Evolutionary conservation across 495 filamentous ascomycete species (phyloP), one percentile per base, ranked within the genome.

Genomic region (Hypomontagnella submonticulosa): DNA sequence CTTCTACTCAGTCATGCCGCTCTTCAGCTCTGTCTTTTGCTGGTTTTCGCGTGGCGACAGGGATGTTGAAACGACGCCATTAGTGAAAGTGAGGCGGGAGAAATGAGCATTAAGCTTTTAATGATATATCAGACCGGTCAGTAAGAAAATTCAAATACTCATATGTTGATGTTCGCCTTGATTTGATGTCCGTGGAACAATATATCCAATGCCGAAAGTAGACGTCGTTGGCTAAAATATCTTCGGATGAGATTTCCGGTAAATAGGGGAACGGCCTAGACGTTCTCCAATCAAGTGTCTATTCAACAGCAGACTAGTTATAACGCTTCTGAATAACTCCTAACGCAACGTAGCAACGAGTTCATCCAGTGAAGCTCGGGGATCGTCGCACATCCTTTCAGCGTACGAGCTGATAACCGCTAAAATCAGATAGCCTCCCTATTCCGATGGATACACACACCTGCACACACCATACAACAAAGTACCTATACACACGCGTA

Each of bases 1-100:
- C 54, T 46, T 53, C 33, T 51, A 51, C 40, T 64, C 32, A 19
- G n/a, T n/a, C 3, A 27, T 27, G 23, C 23, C 6, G 23, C 23
- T 60, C 38, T 43, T 16, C 23, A 63, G 60, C 50, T 51, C 6
- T 63, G 20, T 27, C 6, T 34, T 51, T 32, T 27, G 43, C 32
- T 23, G 41, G 23, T 47, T 62, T 57, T 46, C 27, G 57, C 57
- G 66, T 61, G 50, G 60, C 16, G 38, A 63, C 66, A 69, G 66
- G 66, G 66, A 69, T 69, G 55, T 46, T 69, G 66, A 69, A 69
- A 69, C 66, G 55, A 69, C 20, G 16, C 66, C 59, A 63, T 59
- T 19, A 16, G 18, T 32, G 51, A 63, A 63, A 69, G 56, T 63
- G 60, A 69, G 66, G 66, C 66, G 60, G n/a, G 32, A 63, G 59